These are phyloP conservation scores for Teunomyces pallodes DNA, from an alignment of 805 yeast species.

Conservation along the genomic window DNA sequence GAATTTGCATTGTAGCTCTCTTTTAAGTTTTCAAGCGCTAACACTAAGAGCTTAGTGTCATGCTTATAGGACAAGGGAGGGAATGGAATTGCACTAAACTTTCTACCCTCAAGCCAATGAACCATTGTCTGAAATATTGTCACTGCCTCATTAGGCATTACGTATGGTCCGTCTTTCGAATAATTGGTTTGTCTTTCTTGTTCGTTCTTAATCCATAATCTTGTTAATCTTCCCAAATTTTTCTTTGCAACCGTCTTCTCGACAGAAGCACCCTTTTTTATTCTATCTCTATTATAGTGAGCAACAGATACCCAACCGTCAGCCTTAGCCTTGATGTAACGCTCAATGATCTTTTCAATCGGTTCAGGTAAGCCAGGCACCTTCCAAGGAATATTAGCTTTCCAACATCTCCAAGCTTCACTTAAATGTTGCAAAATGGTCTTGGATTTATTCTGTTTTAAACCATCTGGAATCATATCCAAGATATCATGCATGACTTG, in stretches of 20 bases:
- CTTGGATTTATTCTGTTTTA: constrained; percentile 81
- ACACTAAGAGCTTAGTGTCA: constrained; percentile 83
- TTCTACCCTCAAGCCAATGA: constrained; percentile 83
- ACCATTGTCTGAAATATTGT: constrained; percentile 84
- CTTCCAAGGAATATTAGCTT: constrained; percentile 96
- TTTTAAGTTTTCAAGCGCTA: constrained; percentile 86
- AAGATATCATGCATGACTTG: constrained; percentile 93
- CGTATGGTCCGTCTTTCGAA: constrained; percentile 82
- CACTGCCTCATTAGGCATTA: constrained; percentile 85
- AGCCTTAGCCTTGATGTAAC: constrained; percentile 92
- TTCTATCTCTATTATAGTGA: constrained; percentile 86
- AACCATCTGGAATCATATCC: constrained; percentile 96
- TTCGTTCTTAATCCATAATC: constrained; percentile 90
- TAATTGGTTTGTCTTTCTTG: constrained; percentile 83
- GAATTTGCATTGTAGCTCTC: constrained; percentile 68
- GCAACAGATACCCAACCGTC: constrained; percentile 96
- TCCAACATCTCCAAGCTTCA: constrained; percentile 99
- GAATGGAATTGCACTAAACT: constrained; percentile 85
- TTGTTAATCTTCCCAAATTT: constrained; percentile 85
- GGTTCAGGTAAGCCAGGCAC: constrained; percentile 96
- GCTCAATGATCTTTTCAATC: constrained; percentile 76
- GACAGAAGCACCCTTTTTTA: constrained; percentile 83
- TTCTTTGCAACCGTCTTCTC: constrained; percentile 94
- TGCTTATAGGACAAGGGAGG: constrained; percentile 91
- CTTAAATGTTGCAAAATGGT: constrained; percentile 89